These are phyloP conservation scores for Brassica napus DNA, from an alignment of 345 rosid species.

Conservation along the genomic window Da-Ae NC_063439.1:22472001-22472500, in stretches of 20 bases:
- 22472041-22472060: neutral
- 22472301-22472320: neutral
- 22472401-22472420: constrained; percentile 11
- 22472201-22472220: neutral
- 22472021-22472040: neutral
- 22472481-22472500: constrained; percentile 28
- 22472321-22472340: constrained; percentile 1
- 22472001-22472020: neutral
- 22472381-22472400: constrained; percentile 30
- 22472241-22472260: neutral
- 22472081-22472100: constrained; percentile 2
- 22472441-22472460: constrained; percentile 34
- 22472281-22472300: constrained; percentile 16
- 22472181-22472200: neutral
- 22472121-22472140: constrained; percentile 26
- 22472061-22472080: constrained; percentile 7
- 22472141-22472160: constrained; percentile 25
- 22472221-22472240: neutral
- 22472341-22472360: constrained; percentile 1
- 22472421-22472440: constrained; percentile 38
- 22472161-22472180: constrained; percentile 15
- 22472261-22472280: neutral
- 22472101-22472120: constrained; percentile 2
- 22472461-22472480: constrained; percentile 38
- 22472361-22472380: neutral